A percentile compares a stretch with the other conserved stretches of the same genome.
Evolutionary conservation across 805 yeast species (phyloP).

Genomic region (Pichia scutulata): DNA sequence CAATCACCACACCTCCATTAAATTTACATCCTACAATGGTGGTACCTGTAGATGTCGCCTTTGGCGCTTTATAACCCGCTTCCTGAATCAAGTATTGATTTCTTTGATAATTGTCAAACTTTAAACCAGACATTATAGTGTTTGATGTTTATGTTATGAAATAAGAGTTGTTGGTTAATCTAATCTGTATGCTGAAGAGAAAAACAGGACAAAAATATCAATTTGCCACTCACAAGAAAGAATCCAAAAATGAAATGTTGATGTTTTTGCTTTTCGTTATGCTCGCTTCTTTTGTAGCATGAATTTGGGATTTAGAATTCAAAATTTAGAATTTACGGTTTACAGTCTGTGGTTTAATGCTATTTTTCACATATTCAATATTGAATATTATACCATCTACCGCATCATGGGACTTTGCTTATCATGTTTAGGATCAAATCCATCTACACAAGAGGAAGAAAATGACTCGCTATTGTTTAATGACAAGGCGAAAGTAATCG

Average conservation of each 20-base stretch:
- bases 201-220: background rate
- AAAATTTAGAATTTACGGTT: no score
- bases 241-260: background rate
- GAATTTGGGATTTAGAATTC: background rate
- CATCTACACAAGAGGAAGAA: slow-evolving; percentile 6
- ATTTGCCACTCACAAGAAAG: background rate
- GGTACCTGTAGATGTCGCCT: slow-evolving; percentile 97
- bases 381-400: no score
- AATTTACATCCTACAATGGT: slow-evolving; percentile 96
- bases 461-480: slow-evolving; percentile 5
- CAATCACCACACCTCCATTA: slow-evolving; percentile 91
- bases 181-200: background rate
- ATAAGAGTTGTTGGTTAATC: background rate
- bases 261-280: background rate
- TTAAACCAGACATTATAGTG: slow-evolving; percentile 69
- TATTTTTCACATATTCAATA: no score
- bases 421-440: slow-evolving; percentile 22
- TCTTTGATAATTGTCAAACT: slow-evolving; percentile 91
- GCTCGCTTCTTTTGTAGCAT: background rate
- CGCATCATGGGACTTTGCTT: slow-evolving; percentile 29
- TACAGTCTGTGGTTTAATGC: background rate
- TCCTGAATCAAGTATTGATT: slow-evolving; percentile 63
- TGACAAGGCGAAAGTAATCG: slow-evolving; percentile 6
- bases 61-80: slow-evolving; percentile 66
- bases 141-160: background rate